These are phyloP conservation scores for Corinectria fuckeliana DNA, from an alignment of 2,329 filamentous ascomycete species.

Conservation along the genomic window DNA sequence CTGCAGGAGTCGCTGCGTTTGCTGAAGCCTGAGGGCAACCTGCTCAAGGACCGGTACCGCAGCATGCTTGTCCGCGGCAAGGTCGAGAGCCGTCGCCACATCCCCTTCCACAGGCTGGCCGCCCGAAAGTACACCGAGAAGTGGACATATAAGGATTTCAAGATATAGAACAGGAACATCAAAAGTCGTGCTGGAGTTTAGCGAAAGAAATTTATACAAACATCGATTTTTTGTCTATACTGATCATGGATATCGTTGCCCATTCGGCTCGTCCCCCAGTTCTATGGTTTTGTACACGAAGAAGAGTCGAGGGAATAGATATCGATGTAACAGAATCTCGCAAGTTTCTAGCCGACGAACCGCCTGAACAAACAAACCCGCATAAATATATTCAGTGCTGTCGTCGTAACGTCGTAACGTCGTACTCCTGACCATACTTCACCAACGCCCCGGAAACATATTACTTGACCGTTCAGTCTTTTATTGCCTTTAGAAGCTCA, in stretches of 20 bases:
- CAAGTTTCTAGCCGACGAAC: background rate
- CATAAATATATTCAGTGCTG: background rate
- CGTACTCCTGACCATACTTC: slow-evolving; percentile 8
- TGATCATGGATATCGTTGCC: slow-evolving; percentile 9
- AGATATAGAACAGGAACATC: slow-evolving; percentile 32
- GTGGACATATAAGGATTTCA: slow-evolving; percentile 96
- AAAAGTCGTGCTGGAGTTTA: slow-evolving; percentile 17
- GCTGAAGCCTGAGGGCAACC: slow-evolving; percentile 93
- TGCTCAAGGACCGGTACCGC: slow-evolving; percentile 89
- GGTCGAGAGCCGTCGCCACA: slow-evolving; percentile 80
- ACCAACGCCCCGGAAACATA: slow-evolving; percentile 19
- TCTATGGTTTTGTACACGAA: slow-evolving; percentile 18
- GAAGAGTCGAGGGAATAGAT: slow-evolving; percentile 6
- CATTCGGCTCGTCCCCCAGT: background rate
- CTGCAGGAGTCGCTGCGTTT: slow-evolving; percentile 80
- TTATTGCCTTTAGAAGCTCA: slow-evolving; percentile 53
- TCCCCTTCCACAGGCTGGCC: slow-evolving; percentile 82
- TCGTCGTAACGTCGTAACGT: slow-evolving; percentile 6
- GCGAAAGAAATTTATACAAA: slow-evolving; percentile 12
- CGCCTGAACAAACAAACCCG: background rate
- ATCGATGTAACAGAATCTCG: slow-evolving; percentile 4
- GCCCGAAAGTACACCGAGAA: slow-evolving; percentile 89
- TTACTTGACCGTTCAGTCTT: background rate
- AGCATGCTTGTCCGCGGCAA: slow-evolving; percentile 89
- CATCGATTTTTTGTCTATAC: slow-evolving; percentile 11